Evolutionary conservation across 257 asterid genomes (phyloP).

Genomic region (Nicotiana knightiana): DNA sequence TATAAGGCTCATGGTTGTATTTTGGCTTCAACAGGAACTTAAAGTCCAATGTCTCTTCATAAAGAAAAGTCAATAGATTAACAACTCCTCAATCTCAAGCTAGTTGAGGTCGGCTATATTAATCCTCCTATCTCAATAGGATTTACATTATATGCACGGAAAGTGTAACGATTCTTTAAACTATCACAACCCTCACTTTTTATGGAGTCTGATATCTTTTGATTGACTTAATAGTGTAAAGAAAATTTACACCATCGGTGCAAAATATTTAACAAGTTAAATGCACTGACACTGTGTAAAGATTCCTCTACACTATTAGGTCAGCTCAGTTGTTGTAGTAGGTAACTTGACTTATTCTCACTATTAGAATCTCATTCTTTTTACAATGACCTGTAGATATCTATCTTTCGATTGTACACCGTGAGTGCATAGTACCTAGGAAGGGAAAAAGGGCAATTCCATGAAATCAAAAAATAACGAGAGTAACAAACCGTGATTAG

Average conservation of each 20-base stretch:
- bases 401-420: no score
- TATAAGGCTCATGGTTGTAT: constrained; percentile 39
- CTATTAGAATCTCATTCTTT: no score
- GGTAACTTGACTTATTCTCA: no score
- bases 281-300: no score
- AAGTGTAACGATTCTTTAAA: not conserved
- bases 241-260: no score
- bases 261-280: no score
- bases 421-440: not conserved
- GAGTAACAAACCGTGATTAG: constrained; percentile 40
- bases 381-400: no score
- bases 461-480: constrained; percentile 3
- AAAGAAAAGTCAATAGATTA: constrained; percentile 11
- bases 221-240: no score
- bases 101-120: not conserved
- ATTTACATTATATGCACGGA: no score
- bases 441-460: not conserved
- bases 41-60: constrained; percentile 83
- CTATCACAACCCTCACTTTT: not conserved
- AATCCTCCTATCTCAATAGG: not conserved
- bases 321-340: no score
- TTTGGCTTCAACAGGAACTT: constrained; percentile 87
- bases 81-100: constrained; percentile 6
- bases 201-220: no score
- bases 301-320: no score